Base-by-base conservation (phyloP, 1,284 basidiomycete genomes). In the Cronartium quercuum region DNA sequence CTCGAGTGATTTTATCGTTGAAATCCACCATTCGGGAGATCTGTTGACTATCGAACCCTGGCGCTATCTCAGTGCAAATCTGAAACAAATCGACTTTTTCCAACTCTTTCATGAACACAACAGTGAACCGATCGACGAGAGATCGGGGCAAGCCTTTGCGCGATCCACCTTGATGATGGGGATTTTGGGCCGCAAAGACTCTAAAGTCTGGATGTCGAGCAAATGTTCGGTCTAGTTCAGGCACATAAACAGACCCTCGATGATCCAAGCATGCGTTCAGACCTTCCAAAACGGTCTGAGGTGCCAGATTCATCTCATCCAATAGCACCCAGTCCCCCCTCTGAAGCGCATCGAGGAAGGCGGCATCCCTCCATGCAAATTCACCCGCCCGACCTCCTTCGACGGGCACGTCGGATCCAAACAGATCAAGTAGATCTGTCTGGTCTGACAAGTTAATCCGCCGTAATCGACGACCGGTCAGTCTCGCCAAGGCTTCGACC, bases 381-480 rank as follows among this genome's bases (percentile, higher is more conserved):
- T 96, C 91, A 68, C 95, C 95, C 3, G 92, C 88, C 12, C 86
- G 85, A 38, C 94, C 94, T 38, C 92, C 92, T 82, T 97, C 94
- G 0, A 95, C 89, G 6, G 96, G 96, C 21, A 98, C 85, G 82
- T 99, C 96, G 42, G 94, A 94, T 15, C 96, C 96, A 79, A 98
- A 98, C 4, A 99, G 86, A 80, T 99, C 96, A 69, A 93, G 89
- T 18, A 98, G 86, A 82, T 99, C 96, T 0, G 96, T 98, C 83
- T 99, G 96, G 80, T 98, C 96, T 5, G 97, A 98, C 44, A 99
- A 84, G 83, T 99, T 99, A 86, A 99, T 96, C n/a, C 97, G 89
- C 80, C 89, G 92, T 15, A 99, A 85, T n/a, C 34, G 24, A 79
- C 93, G 88, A 13, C 92, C 91, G 24, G 90, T 86, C 7, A 90